Percentiles rank a stretch among this genome's conserved stretches.
Evolutionary conservation across 176 grass and related monocot genomes (phyloP).

Genomic region (Neostapfia colusana): DNA sequence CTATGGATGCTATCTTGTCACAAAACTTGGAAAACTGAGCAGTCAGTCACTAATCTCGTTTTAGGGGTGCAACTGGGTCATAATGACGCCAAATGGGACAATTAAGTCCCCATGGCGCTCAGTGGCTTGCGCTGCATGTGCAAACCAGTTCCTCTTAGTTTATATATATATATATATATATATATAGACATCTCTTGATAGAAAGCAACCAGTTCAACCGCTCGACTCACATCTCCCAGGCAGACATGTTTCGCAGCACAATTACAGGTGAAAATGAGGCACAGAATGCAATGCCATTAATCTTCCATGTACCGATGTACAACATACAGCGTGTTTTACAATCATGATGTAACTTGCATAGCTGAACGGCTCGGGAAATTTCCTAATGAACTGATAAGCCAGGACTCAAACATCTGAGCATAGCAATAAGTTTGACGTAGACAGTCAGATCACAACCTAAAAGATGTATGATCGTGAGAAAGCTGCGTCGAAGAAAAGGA

Average conservation of each 20-base stretch:
- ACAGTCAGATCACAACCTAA: conserved; percentile 48
- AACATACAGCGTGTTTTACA: conserved; percentile 31
- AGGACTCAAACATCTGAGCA: neutral
- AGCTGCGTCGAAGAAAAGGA: conserved; percentile 21
- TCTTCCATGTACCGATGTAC: conserved; percentile 24
- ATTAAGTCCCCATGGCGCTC: no score
- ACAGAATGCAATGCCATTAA: conserved; percentile 12
- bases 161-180: no score
- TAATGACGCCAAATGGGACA: no score
- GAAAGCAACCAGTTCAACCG: neutral
- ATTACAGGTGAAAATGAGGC: neutral
- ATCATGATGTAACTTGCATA: neutral
- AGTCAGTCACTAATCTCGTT: no score
- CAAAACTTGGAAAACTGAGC: no score
- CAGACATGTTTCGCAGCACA: neutral
- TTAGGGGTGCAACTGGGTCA: no score
- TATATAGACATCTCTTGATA: no score
- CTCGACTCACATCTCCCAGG: neutral
- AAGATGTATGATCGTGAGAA: conserved; percentile 42
- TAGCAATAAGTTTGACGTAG: conserved; percentile 24
- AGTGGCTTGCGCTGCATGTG: no score
- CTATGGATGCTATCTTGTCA: no score
- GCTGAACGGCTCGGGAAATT: neutral
- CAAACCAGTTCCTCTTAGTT: no score
- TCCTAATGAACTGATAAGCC: neutral